Evolutionary conservation across 257 asterid species (phyloP).

Genomic region (Mitragyna speciosa): DNA sequence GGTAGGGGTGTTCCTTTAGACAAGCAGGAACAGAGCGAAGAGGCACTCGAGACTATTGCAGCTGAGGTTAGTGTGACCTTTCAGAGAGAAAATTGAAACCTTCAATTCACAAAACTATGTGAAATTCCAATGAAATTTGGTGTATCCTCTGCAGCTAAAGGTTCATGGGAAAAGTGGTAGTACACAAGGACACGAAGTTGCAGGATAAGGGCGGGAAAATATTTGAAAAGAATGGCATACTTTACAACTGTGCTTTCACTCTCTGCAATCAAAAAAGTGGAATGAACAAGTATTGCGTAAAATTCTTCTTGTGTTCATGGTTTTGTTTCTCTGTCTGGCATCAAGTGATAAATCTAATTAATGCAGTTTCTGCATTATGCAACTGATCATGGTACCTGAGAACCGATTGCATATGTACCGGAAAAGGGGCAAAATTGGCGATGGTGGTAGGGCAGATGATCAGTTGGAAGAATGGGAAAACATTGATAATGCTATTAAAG

Average conservation of each 20-base stretch:
- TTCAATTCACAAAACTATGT: no score
- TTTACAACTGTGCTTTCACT: conserved; percentile 74
- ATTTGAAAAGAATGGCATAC: conserved; percentile 64
- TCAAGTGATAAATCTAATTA: not conserved
- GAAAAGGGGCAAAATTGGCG: conserved; percentile 62
- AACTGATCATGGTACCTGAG: conserved; percentile 60
- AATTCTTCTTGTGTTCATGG: not conserved
- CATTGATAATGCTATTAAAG: conserved; percentile 45
- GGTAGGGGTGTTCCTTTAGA: conserved; percentile 65
- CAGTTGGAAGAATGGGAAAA: conserved; percentile 56
- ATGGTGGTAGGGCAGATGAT: conserved; percentile 44
- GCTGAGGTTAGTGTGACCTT: conserved; percentile 49
- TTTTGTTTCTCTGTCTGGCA: not conserved
- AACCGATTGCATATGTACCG: conserved; percentile 61
- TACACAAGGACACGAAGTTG: conserved; percentile 75
- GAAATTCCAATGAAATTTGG: not conserved
- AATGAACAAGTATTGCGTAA: conserved; percentile 54
- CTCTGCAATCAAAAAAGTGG: conserved; percentile 43
- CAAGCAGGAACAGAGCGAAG: conserved; percentile 53
- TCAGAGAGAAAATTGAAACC: not conserved
- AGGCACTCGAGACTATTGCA: conserved; percentile 60
- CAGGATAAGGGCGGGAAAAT: conserved; percentile 67
- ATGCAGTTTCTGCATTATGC: conserved; percentile 57
- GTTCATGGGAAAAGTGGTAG: conserved; percentile 81
- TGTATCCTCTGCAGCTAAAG: conserved; percentile 52